phyloP scores from a whole-genome alignment of 169 alveolate species.

The Cryptosporidium meleagridis region DNA sequence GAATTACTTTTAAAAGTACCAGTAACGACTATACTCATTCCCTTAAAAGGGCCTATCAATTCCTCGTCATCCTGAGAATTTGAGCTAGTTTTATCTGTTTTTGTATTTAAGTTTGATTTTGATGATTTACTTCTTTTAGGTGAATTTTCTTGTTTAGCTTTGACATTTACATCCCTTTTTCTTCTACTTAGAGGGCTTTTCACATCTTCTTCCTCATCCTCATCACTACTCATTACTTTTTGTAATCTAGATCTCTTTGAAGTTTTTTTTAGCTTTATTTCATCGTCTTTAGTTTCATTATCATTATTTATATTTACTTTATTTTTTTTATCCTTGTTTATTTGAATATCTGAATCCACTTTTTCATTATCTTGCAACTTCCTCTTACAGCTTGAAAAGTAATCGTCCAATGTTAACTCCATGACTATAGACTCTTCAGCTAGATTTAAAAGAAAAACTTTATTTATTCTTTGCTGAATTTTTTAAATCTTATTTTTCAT shows the following conservation, averaged over 20 bases:
- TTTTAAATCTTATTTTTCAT: conserved; percentile 1
- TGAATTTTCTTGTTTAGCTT: background rate
- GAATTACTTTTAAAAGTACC: conserved; percentile 46
- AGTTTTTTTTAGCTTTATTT: background rate
- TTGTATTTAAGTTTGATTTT: background rate
- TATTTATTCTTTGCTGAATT: background rate
- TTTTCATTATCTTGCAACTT: background rate
- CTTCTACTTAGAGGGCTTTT: background rate
- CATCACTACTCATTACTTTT: conserved; percentile 30
- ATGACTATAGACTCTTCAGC: background rate
- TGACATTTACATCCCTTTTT: background rate
- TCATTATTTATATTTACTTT: background rate
- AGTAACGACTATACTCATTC: conserved; percentile 63
- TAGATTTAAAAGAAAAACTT: background rate
- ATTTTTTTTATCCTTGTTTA: background rate
- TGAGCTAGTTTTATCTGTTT: background rate
- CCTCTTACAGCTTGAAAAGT: conserved; percentile 39
- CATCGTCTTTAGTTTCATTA: background rate
- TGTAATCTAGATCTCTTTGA: conserved; percentile 33
- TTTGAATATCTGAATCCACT: background rate
- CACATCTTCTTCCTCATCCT: conserved; percentile 1
- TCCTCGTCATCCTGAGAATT: background rate
- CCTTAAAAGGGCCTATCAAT: conserved; percentile 8
- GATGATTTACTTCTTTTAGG: background rate
- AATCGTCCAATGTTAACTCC: conserved; percentile 65